Conservation (phyloP, 2,329 filamentous ascomycete genomes). For the Aspergillus unguis region DNA sequence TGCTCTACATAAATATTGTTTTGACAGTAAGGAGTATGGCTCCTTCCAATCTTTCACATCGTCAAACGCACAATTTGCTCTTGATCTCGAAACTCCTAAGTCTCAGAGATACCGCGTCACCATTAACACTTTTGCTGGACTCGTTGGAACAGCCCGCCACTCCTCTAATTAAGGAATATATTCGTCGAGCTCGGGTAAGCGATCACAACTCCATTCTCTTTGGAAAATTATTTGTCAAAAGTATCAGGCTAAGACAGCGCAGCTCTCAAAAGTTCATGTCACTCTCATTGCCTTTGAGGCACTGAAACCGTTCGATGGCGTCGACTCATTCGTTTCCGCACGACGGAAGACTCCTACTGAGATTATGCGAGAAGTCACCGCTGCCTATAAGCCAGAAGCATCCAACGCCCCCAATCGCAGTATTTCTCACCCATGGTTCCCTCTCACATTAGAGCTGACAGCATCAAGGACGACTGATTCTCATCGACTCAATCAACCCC, state of each 20-base stretch:
- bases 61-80: conserved; percentile 78
- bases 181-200: conserved; percentile 67
- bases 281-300: conserved; percentile 78
- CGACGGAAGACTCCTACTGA: conserved; percentile 56
- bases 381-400: conserved; percentile 28
- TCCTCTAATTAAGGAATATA: conserved; percentile 69
- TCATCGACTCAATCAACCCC: conserved; percentile 76
- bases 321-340: conserved; percentile 66
- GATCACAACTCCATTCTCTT: not conserved
- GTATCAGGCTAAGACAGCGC: not conserved
- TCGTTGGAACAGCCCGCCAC: conserved; percentile 75
- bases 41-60: conserved; percentile 52
- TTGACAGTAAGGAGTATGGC: conserved; percentile 26
- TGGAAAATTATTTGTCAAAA: not conserved
- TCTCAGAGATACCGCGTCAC: conserved; percentile 73
- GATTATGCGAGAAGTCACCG: conserved; percentile 59
- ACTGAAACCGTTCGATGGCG: conserved; percentile 59
- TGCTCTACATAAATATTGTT: not conserved
- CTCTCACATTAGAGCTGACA: conserved; percentile 1
- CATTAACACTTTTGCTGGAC: conserved; percentile 82
- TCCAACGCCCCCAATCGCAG: conserved; percentile 24
- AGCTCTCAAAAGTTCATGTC: conserved; percentile 61
- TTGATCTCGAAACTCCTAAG: conserved; percentile 79
- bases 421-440: conserved; percentile 19
- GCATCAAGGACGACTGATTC: conserved; percentile 63